phyloP scores from a whole-genome alignment of 192 early-diverging fungal species.

The Podila minutissima region DNA sequence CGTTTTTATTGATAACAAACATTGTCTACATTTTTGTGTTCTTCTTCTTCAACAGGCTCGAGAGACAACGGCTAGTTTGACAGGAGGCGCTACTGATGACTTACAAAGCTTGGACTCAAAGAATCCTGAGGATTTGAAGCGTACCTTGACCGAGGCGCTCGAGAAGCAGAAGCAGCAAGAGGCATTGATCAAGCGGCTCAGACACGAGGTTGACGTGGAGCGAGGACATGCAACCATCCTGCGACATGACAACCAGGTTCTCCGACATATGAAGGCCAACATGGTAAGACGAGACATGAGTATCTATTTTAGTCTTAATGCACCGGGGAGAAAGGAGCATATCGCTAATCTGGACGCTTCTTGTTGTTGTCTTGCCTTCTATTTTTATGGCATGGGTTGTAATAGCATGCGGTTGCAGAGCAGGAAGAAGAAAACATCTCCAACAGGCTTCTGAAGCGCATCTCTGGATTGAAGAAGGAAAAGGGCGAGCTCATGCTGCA shows the following conservation, averaged over 20 bases:
- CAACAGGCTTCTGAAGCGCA: constrained; percentile 78
- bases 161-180: constrained; percentile 55
- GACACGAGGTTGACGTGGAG: constrained; percentile 75
- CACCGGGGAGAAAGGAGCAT: neutral
- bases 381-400: neutral
- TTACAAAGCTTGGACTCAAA: constrained; percentile 21
- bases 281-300: constrained; percentile 51
- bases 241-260: constrained; percentile 65
- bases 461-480: constrained; percentile 80
- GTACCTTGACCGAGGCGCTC: constrained; percentile 26
- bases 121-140: constrained; percentile 28
- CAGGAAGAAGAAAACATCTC: constrained; percentile 82
- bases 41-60: constrained; percentile 14
- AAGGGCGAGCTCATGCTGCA: constrained; percentile 79
- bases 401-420: constrained; percentile 64
- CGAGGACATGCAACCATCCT: constrained; percentile 70
- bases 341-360: constrained; percentile 1
- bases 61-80: constrained; percentile 42
- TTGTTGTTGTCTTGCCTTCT: constrained; percentile 1
- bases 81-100: neutral
- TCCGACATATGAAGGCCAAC: constrained; percentile 65
- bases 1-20: neutral
- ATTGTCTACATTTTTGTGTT: neutral
- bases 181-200: constrained; percentile 62
- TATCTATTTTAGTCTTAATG: neutral